These are phyloP conservation scores for Diaporthe nobilis DNA, from an alignment of 2,329 filamentous ascomycete species.

Conservation along the genomic window DNA sequence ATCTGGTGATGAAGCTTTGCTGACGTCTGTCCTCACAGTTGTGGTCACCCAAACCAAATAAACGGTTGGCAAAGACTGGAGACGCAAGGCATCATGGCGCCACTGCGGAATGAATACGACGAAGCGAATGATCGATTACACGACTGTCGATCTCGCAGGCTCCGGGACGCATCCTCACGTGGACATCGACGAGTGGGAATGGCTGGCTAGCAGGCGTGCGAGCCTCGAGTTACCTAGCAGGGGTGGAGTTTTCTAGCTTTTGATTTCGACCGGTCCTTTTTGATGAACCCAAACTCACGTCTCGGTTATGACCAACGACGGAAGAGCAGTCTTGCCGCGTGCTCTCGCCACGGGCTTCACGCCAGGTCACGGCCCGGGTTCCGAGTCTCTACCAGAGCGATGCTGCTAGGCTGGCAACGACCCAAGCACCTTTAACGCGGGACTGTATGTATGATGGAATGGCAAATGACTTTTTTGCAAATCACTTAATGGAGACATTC, in stretches of 20 bases:
- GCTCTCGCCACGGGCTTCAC: conserved; percentile 51
- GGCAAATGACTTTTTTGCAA: conserved; percentile 60
- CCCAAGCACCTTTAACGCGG: conserved; percentile 37
- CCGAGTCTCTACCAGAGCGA: conserved; percentile 42
- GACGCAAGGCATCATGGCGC: conserved; percentile 20
- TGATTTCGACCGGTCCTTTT: conserved; percentile 40
- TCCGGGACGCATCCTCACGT: conserved; percentile 24
- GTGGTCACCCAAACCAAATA: conserved; percentile 42
- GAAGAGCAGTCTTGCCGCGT: conserved; percentile 49
- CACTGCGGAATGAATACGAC: conserved; percentile 35
- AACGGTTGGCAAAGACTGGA: neutral
- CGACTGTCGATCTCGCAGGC: conserved; percentile 28
- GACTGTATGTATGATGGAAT: conserved; percentile 62
- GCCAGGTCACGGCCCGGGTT: conserved; percentile 49
- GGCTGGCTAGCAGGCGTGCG: conserved; percentile 29
- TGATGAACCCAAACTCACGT: conserved; percentile 37
- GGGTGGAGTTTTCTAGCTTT: conserved; percentile 33
- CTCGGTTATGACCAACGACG: conserved; percentile 46
- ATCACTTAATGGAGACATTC: conserved; percentile 57
- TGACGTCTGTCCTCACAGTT: conserved; percentile 36
- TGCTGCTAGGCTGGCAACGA: conserved; percentile 46
- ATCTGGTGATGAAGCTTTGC: neutral
- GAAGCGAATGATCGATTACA: conserved; percentile 33
- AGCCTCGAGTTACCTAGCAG: conserved; percentile 34
- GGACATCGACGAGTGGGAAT: conserved; percentile 8